Base-by-base conservation (phyloP, 768 basidiomycete genomes). In the Auriscalpium orientale region DNA sequence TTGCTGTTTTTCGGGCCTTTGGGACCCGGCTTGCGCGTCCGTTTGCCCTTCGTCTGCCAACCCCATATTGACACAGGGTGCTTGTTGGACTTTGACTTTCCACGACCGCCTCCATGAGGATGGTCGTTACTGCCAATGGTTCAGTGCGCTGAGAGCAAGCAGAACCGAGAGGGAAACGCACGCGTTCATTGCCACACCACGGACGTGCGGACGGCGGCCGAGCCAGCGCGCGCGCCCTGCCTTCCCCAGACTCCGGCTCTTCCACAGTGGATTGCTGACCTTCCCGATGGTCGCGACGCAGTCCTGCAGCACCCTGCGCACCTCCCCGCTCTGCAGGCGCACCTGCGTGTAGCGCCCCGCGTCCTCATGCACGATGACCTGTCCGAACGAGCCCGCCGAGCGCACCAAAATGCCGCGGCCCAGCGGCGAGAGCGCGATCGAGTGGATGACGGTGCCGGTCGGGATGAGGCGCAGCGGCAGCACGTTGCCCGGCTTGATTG, bases 161-260 rank as follows among this genome's bases (percentile, higher is more conserved):
- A 12, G 16, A 16, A 44, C 8, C 50, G 15, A 38, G 16, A 1
- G 34, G 51, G 50, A 12, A 22, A 58, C 87, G 45, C 74, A 93
- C 84, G 91, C 87, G 71, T 97, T 98, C 94, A 95, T 95, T 45
- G 94, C 94, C 61, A 97, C 85, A 84, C 94, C 94, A 70, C 94
- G 85, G 47, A 95, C 92, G 35, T 79, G 79, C 0, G 94, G 94
- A 62, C 91, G 71, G 66, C 83, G 73, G 16, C 95, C 95, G 18
- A 98, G 72, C 91, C 92, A 95, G 38, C 95, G 78, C 44, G 77
- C 76, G 61, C 95, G 74, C 34, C 97, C 97, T 8, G 97, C 97
- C 71, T 98, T 99, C 13, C 94, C 97, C 36, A 98, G 71, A 46
- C 75, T 83, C 13, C 85, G 76, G 58, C 87, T 83, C 70, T 92